Base-by-base conservation (phyloP, 2,329 filamentous ascomycete species). In the Talaromyces funiculosus region DNA sequence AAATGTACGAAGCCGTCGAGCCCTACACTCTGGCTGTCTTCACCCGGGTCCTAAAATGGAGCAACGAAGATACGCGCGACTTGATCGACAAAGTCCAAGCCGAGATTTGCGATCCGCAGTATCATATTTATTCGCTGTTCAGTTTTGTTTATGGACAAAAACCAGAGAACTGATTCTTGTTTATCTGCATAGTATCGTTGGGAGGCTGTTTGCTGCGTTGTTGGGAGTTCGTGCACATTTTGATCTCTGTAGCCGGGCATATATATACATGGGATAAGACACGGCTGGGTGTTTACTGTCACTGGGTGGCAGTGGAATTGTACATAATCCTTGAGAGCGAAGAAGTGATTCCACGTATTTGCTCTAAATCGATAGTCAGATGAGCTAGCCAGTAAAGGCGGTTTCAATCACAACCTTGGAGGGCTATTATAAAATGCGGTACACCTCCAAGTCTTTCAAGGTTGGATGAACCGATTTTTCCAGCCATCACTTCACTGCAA, bases 21-120 rank as follows among this genome's bases (percentile, higher is more conserved):
- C 64, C 65, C 0, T 65, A 66, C 12, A 64, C 67, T 10, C 61
- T 69, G 57, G 66, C 68, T 3, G 57, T 69, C 29, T 67, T 71
- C 59, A 71, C 67, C 9, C 64, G 67, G 12, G 64, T 66, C 3
- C 57, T 72, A 54, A 67, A 67, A 2, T 71, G 67, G 68, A 66
- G 53, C 3, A 45, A 61, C 3, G 68, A 71, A 29, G 64, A 72
- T 59, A 69, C 73, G 2, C 63, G 71, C 49, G 64, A 69, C 0
- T 69, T 73, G 16, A 61, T 73, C 54, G 68, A 67, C 8, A 67
- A 67, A 45, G 73, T 72, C 3, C 71, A 68, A 60, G 66, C 64
- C 18, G 71, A 73, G 63, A 58, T 71, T 10, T 63, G 63, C 47
- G 65, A 73, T 68, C 67, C 61, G 43, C 49, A 37, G 5, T 64